Percentiles rank a stretch among this genome's conserved stretches.
Evolutionary conservation across 768 basidiomycete species (phyloP).

Genomic region (Sutorius australiensis): DNA sequence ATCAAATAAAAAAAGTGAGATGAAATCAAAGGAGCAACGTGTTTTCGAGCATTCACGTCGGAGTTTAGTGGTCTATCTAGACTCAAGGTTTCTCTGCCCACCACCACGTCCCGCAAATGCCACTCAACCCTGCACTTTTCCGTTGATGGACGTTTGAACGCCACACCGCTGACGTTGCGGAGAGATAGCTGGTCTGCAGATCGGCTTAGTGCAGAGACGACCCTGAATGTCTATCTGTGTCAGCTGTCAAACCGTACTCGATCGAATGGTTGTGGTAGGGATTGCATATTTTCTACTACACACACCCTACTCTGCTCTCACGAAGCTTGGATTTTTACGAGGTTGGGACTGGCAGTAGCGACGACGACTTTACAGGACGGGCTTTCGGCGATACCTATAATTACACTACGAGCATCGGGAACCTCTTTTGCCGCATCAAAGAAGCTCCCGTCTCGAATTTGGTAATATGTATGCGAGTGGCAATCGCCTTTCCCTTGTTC

Average conservation of each 20-base stretch:
- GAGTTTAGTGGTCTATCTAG: no score
- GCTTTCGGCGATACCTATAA: background rate
- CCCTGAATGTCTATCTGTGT: background rate
- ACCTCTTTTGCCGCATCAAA: conserved; percentile 3
- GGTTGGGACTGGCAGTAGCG: background rate
- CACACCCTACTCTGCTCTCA: background rate
- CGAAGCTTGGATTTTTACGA: background rate
- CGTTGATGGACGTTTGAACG: background rate
- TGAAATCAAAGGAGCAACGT: background rate
- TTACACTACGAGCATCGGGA: background rate
- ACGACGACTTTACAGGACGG: background rate
- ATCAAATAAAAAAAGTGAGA: background rate
- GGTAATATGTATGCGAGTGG: conserved; percentile 5
- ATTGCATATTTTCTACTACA: background rate
- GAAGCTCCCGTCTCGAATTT: conserved; percentile 11
- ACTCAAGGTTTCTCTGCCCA: background rate
- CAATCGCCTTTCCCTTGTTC: conserved; percentile 5
- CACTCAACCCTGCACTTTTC: background rate
- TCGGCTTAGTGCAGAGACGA: background rate
- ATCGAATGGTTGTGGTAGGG: background rate
- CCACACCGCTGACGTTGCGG: no score
- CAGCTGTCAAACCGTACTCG: background rate
- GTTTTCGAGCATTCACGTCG: background rate
- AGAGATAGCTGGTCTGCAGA: background rate
- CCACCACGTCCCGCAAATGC: background rate